Percentiles rank a stretch among this genome's conserved stretches.
These are phyloP conservation scores for Otatea glauca DNA, from an alignment of 176 grass and related monocot species.

Conservation along the genomic window DNA sequence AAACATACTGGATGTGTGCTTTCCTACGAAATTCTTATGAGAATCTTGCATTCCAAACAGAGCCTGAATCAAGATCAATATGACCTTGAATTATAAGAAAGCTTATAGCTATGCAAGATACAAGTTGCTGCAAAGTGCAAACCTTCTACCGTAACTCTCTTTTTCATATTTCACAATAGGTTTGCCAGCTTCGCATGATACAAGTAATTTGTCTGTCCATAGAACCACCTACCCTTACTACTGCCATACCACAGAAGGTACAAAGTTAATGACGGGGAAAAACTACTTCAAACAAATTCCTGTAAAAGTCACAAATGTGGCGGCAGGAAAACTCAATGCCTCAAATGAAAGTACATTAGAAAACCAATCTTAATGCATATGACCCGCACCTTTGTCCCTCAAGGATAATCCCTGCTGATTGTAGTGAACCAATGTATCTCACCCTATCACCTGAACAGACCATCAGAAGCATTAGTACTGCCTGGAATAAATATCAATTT, in stretches of 20 bases:
- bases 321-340: not conserved
- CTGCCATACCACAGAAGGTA: conserved; percentile 1
- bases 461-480: conserved; percentile 41
- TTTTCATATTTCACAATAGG: not conserved
- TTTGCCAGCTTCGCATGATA: conserved; percentile 4
- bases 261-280: not conserved
- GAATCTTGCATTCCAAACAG: not conserved
- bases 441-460: conserved; percentile 88
- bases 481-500: conserved; percentile 25
- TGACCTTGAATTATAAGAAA: conserved; percentile 13
- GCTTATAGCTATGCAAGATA: not conserved
- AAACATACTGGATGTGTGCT: not conserved
- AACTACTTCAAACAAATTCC: not conserved
- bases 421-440: conserved; percentile 65
- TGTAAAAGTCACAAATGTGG: not conserved
- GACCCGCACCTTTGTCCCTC: conserved; percentile 51
- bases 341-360: conserved; percentile 21
- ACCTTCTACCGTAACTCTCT: not conserved
- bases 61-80: not conserved
- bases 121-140: not conserved
- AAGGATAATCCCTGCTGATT: conserved; percentile 41
- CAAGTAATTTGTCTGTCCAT: not conserved
- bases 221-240: not conserved
- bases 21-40: not conserved
- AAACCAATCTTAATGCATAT: conserved; percentile 32